Evolutionary conservation across 257 asterid species (phyloP), one percentile per base, ranked within the genome.

Genomic region (Dorcoceras hygrometricum): DNA sequence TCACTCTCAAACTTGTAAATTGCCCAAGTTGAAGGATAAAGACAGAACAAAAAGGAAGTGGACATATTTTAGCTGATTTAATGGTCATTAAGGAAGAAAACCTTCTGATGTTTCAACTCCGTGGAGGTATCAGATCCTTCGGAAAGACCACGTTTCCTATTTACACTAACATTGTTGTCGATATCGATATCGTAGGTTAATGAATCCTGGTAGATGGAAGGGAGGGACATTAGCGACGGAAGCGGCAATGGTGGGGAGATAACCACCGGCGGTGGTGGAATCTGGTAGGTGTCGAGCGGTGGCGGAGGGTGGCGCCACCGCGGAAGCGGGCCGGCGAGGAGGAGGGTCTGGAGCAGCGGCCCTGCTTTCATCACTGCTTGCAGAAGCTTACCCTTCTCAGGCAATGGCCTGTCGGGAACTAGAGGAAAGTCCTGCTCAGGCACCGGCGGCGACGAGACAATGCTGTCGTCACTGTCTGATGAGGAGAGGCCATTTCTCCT

Each of bases 241-340:
- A 68, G 66, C 4, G 76, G 56, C 14, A 75, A 34, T 12, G 79
- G 67, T 22, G 75, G 2, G 22, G 86, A 85, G 4, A 83, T 55
- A 16, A 50, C 71, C 62, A 85, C 78, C 23, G 98, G 95, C n/a
- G 96, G 95, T 0, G 91, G 84, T 8, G 98, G 98, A 71, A 89
- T 89, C 67, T 87, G 92, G 43, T 77, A 76, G 16, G 86, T 25
- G 28, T 89, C 95, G 3, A 92, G 83, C 3, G 95, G 95, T 24
- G 98, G 97, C 19, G 98, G 98, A 20, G 97, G 98, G 88, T 89
- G 96, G 83, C 96, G 89, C 98, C 98, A 92, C 83, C 81, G 90
- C 1, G 98, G 98, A 43, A 92, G 79, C 12, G 96, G 96, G 3
- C 98, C 98, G 48, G 97, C 92, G 54, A 92, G 83, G 64, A 92